A percentile compares a stretch with the other conserved stretches of the same genome.
phyloP scores from a whole-genome alignment of 441 rosid species.

The Aleurites moluccanus region DNA sequence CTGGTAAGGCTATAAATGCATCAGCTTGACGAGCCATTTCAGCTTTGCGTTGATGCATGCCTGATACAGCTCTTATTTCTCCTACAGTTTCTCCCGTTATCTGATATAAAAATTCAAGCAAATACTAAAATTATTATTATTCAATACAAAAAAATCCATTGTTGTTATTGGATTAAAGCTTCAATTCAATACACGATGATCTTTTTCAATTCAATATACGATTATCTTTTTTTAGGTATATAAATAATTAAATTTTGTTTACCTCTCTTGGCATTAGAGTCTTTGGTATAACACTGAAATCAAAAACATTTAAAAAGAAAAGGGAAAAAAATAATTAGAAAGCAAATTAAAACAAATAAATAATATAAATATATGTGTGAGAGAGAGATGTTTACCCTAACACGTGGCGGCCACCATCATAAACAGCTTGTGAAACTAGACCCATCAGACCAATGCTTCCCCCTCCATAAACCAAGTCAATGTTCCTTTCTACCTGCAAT shows the following conservation, averaged over 20 bases:
- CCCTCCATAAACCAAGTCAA: conserved; percentile 96
- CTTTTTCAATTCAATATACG: too few species aligned
- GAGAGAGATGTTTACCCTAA: conserved; percentile 55
- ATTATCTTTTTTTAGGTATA: background rate
- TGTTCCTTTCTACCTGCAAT: conserved; percentile 71
- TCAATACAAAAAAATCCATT: background rate
- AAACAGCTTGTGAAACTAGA: conserved; percentile 82
- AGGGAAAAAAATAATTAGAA: background rate
- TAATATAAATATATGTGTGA: background rate
- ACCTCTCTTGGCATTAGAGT: conserved; percentile 98
- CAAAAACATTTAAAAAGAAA: background rate
- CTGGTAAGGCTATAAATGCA: conserved; percentile 96
- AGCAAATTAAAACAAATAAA: background rate
- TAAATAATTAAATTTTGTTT: background rate
- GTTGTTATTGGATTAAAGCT: background rate
- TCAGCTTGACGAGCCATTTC: conserved; percentile 97
- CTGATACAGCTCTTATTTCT: conserved; percentile 92
- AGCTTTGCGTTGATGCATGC: conserved; percentile 96
- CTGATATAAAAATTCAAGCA: conserved; percentile 34
- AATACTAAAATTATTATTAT: background rate
- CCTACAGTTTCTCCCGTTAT: conserved; percentile 93
- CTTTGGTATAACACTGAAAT: conserved; percentile 84
- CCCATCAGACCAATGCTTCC: conserved; percentile 99
- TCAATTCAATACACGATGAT: too few species aligned
- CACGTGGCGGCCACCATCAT: conserved; percentile 94